Evolutionary conservation across 495 filamentous ascomycete genomes (phyloP).

Genomic region (Penicillium riverlandense): DNA sequence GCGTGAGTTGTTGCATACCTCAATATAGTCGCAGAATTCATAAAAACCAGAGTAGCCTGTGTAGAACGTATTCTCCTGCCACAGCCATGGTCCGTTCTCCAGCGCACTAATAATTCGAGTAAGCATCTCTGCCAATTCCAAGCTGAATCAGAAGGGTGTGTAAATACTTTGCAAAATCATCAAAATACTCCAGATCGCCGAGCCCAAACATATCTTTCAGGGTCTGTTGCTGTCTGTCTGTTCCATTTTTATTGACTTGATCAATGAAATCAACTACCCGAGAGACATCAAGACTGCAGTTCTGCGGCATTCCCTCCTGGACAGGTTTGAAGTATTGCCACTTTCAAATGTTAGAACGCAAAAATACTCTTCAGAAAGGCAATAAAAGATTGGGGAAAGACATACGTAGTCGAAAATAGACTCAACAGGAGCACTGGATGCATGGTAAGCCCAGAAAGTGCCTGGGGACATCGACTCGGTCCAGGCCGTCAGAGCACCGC

Average conservation of each 20-base stretch:
- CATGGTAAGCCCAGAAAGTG: constrained; percentile 62
- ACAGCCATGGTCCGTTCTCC: constrained; percentile 48
- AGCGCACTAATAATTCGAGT: constrained; percentile 32
- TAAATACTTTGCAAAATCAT: constrained; percentile 45
- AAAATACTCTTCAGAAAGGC: not conserved
- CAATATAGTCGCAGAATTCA: constrained; percentile 46
- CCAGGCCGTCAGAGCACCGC: constrained; percentile 59
- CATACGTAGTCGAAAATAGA: constrained; percentile 49
- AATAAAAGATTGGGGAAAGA: not conserved
- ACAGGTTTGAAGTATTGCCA: constrained; percentile 64
- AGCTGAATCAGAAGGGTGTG: constrained; percentile 3
- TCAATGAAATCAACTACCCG: constrained; percentile 54
- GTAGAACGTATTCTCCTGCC: constrained; percentile 47
- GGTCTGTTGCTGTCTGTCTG: constrained; percentile 30
- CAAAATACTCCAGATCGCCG: constrained; percentile 42
- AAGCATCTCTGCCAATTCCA: not conserved
- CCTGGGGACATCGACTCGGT: constrained; percentile 50
- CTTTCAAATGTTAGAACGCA: constrained; percentile 1
- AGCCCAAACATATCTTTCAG: constrained; percentile 56
- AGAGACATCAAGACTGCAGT: constrained; percentile 54
- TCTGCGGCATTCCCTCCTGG: constrained; percentile 52
- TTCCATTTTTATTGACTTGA: constrained; percentile 32
- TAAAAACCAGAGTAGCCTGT: constrained; percentile 46
- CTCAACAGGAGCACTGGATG: constrained; percentile 56
- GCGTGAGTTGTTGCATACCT: constrained; percentile 16